A percentile compares a stretch with the other conserved stretches of the same genome.
These are phyloP conservation scores for Vishniacozyma victoriae DNA, from an alignment of 768 basidiomycete species.

Conservation along the genomic window DNA sequence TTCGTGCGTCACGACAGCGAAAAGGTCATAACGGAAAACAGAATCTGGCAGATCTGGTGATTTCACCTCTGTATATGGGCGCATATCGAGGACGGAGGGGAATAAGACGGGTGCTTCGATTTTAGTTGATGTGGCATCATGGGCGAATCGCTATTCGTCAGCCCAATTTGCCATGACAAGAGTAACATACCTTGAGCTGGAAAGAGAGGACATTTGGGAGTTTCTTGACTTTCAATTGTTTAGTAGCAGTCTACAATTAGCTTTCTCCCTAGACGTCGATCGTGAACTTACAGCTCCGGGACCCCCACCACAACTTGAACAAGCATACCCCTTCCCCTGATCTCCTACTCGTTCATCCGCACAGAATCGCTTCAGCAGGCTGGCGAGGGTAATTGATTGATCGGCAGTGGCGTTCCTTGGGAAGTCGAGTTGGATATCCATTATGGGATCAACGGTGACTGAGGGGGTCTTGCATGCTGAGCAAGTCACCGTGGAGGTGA, in stretches of 20 bases:
- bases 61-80: conserved; percentile 53
- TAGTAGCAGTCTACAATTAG: conserved; percentile 64
- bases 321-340: conserved; percentile 66
- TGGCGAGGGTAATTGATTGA: conserved; percentile 58
- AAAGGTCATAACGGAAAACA: conserved; percentile 83
- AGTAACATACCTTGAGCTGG: conserved; percentile 73
- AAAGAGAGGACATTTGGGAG: conserved; percentile 86
- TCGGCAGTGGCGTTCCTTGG: conserved; percentile 50
- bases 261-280: neutral
- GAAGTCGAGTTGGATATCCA: conserved; percentile 84
- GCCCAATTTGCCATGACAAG: neutral
- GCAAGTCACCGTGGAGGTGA: conserved; percentile 86
- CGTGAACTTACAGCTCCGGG: conserved; percentile 19
- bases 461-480: conserved; percentile 74
- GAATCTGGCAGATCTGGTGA: conserved; percentile 50
- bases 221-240: conserved; percentile 74
- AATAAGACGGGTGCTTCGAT: conserved; percentile 77
- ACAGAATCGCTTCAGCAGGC: conserved; percentile 65
- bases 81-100: conserved; percentile 80
- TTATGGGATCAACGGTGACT: conserved; percentile 76
- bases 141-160: conserved; percentile 73
- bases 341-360: conserved; percentile 73
- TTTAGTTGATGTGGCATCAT: conserved; percentile 69
- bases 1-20: conserved; percentile 89
- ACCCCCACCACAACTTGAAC: conserved; percentile 62